These are phyloP conservation scores for Pleurozium schreberi DNA, from an alignment of 225 moss, liverwort and hornwort species.

Conservation along the genomic window DNA sequence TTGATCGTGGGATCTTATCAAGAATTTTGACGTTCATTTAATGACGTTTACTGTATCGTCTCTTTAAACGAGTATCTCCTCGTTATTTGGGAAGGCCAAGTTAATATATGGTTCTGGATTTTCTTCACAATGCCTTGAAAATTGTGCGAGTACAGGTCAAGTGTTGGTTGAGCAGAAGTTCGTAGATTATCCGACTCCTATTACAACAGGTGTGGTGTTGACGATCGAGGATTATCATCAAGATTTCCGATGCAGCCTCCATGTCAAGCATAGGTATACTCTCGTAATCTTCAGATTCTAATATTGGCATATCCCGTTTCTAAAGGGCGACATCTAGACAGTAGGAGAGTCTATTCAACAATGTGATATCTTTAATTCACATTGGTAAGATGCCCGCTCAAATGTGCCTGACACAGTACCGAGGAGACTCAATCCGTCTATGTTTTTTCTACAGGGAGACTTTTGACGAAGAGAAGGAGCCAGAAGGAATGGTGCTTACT, in stretches of 20 bases:
- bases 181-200: slow-evolving; percentile 62
- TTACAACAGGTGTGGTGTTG: slow-evolving; percentile 62
- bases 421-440: neutral
- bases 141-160: neutral
- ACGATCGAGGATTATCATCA: slow-evolving; percentile 88
- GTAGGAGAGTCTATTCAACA: neutral
- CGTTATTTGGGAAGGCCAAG: neutral
- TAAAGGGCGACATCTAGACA: neutral
- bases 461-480: slow-evolving; percentile 72
- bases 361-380: neutral
- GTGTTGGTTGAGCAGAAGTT: slow-evolving; percentile 48
- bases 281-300: neutral
- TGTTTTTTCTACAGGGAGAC: slow-evolving; percentile 39
- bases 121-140: neutral
- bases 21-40: neutral
- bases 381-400: neutral
- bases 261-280: slow-evolving; percentile 80
- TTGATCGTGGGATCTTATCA: neutral
- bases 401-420: neutral
- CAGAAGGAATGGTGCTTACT: slow-evolving; percentile 48
- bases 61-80: neutral
- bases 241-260: slow-evolving; percentile 84
- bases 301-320: neutral
- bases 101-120: neutral
- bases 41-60: neutral